Evolutionary conservation across 2,329 filamentous ascomycete genomes (phyloP), one percentile per base, ranked within the genome.

Genomic region (Claviceps purpurea): DNA sequence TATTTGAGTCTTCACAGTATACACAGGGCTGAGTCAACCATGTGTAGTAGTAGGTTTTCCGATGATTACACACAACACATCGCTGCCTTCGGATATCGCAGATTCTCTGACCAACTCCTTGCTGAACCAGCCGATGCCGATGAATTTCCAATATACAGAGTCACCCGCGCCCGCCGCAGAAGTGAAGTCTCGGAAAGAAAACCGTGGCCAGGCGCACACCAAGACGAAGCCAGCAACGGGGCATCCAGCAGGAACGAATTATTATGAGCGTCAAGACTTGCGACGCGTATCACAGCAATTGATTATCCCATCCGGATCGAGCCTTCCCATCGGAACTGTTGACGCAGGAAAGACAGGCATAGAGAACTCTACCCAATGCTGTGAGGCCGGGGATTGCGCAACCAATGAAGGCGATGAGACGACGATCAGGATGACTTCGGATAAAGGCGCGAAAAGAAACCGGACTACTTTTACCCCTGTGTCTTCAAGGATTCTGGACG

Each of bases 101-200:
- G 65, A 65, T 5, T 67, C 70, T n/a, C 62, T 77, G 50, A 72
- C 72, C 0, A 67, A 71, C 51, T 75, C 74, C 0, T 60, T 78
- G 41, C 63, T 77, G 30, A 75, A 73, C 48, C 74, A 77, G 50
- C 70, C 73, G 11, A 61, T 68, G 34, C 66, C 70, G 0, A 58
- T 70, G 2, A 64, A 68, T 3, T 53, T 64, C 4, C 65, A 65
- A 14, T 58, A 63, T 10, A 56, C 64, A 16, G 59, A 57, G n/a
- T 60, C 63, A 44, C 54, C 58, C 3, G 54, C 62, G 1, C 66
- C 69, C 2, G 62, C 67, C 5, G 56, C 61, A 8, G 69, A 74
- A 51, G 54, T 73, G 20, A 70, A 66, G 49, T 72, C 72, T 5
- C 66, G 70, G 40, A 76, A 76, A 51, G 73, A 76, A 56, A 70